Percentiles rank a stretch among this genome's conserved stretches.
Conservation (phyloP, 805 yeast species). For the Starmerella tilneyi region DNA sequence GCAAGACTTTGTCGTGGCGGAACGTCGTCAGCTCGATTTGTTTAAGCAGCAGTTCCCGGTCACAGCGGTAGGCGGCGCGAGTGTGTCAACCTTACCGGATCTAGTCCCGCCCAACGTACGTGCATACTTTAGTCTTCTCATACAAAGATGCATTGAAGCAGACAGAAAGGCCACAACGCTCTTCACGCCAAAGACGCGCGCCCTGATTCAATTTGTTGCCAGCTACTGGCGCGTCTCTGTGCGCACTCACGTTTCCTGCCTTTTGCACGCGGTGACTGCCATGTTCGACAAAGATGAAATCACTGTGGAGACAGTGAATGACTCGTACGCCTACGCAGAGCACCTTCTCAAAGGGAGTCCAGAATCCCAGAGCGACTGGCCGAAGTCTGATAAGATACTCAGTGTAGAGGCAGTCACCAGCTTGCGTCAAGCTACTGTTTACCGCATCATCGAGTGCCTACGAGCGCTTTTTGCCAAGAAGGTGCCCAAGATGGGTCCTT, state of each 20-base stretch:
- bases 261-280: slow-evolving; percentile 9
- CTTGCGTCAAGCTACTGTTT: slow-evolving; percentile 41
- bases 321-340: slow-evolving; percentile 10
- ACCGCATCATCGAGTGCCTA: slow-evolving; percentile 38
- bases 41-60: slow-evolving; percentile 14
- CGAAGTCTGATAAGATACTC: slow-evolving; percentile 10
- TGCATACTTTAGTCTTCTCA: slow-evolving; percentile 35
- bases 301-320: slow-evolving; percentile 1
- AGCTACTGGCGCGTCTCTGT: slow-evolving; percentile 16
- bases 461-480: slow-evolving; percentile 30
- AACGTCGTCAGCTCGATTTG: slow-evolving; percentile 29
- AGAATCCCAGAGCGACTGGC: slow-evolving; percentile 10
- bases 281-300: slow-evolving; percentile 4
- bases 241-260: slow-evolving; percentile 9
- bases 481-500: slow-evolving; percentile 52
- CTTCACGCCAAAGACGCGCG: slow-evolving; percentile 10
- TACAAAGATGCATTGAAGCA: slow-evolving; percentile 36
- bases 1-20: slow-evolving; percentile 35
- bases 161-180: slow-evolving; percentile 16
- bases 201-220: slow-evolving; percentile 13
- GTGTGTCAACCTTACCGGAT: not conserved
- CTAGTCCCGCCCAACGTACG: slow-evolving; percentile 36
- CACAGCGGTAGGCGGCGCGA: not conserved
- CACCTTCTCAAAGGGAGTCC: slow-evolving; percentile 6
- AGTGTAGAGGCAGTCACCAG: slow-evolving; percentile 28